A percentile compares a stretch with the other conserved stretches of the same genome.
phyloP scores from a whole-genome alignment of 768 basidiomycete species.

The Pholiota microspora region DNA sequence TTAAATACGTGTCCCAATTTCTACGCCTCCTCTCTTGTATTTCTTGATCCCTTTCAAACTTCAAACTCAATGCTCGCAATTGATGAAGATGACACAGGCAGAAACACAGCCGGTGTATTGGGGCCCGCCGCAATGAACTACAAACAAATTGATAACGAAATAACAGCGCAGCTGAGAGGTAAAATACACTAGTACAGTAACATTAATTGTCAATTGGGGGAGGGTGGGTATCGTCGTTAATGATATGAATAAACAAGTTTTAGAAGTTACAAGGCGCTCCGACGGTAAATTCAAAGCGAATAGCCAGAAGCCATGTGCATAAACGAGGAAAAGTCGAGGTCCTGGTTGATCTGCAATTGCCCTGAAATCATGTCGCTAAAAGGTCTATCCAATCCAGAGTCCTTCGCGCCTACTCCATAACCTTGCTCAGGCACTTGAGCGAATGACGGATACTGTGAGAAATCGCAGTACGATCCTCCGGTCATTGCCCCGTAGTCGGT shows the following conservation, averaged over 20 bases:
- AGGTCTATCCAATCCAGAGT: constrained; percentile 18
- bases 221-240: not conserved
- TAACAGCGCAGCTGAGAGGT: not conserved
- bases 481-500: constrained; percentile 23
- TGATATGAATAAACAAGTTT: not conserved
- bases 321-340: constrained; percentile 33
- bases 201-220: not conserved
- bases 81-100: not conserved
- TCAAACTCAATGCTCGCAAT: too few relatives aligned
- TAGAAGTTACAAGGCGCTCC: not conserved
- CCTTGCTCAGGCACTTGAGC: constrained; percentile 16
- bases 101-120: not conserved
- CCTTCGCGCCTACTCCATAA: constrained; percentile 12
- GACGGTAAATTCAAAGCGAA: constrained; percentile 20
- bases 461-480: constrained; percentile 22
- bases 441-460: constrained; percentile 21
- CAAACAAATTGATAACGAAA: not conserved
- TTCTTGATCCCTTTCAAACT: not conserved
- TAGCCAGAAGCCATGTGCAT: constrained; percentile 27
- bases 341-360: constrained; percentile 20
- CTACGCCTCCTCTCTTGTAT: not conserved
- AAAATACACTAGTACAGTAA: not conserved
- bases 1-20: not conserved
- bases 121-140: not conserved
- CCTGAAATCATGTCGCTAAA: constrained; percentile 19